Evolutionary conservation across 2,329 filamentous ascomycete species (phyloP).

Genomic region (Trichoderma brevicompactum): DNA sequence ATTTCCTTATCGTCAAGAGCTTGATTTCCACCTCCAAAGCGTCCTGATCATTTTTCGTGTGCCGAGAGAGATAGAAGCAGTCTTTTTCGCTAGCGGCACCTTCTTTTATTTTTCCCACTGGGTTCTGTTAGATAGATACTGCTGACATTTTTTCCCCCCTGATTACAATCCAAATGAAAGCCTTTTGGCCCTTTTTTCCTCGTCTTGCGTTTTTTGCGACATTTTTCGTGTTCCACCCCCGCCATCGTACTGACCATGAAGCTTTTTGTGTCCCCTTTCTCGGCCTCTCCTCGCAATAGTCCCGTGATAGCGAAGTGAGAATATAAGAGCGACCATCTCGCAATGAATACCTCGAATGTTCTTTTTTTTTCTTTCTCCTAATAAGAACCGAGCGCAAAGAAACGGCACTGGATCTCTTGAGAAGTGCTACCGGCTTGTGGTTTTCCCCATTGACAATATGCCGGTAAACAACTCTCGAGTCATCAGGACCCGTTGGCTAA

Average conservation of each 20-base stretch:
- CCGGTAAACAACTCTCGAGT: conserved; percentile 29
- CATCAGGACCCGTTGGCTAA: conserved; percentile 31
- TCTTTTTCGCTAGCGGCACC: conserved; percentile 99
- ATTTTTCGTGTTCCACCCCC: conserved; percentile 7
- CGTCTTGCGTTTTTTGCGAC: neutral
- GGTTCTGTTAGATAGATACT: conserved; percentile 97
- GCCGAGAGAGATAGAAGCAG: conserved; percentile 79
- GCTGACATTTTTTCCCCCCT: conserved; percentile 64
- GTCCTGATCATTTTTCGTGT: conserved; percentile 87
- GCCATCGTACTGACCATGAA: conserved; percentile 12
- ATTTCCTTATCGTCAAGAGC: conserved; percentile 95
- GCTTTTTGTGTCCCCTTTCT: neutral
- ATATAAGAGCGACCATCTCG: neutral
- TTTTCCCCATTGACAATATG: conserved; percentile 24
- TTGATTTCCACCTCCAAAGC: conserved; percentile 67
- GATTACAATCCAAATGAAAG: conserved; percentile 14
- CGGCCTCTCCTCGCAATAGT: neutral
- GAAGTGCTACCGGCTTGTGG: conserved; percentile 26
- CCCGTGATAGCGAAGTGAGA: conserved; percentile 1
- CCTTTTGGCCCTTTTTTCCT: neutral
- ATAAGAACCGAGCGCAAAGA: neutral
- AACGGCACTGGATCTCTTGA: neutral
- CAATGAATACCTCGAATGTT: neutral
- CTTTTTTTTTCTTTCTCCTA: neutral
- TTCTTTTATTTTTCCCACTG: conserved; percentile 66